These are phyloP conservation scores for Russula lepida DNA, from an alignment of 768 basidiomycete genomes.

Conservation along the genomic window DNA sequence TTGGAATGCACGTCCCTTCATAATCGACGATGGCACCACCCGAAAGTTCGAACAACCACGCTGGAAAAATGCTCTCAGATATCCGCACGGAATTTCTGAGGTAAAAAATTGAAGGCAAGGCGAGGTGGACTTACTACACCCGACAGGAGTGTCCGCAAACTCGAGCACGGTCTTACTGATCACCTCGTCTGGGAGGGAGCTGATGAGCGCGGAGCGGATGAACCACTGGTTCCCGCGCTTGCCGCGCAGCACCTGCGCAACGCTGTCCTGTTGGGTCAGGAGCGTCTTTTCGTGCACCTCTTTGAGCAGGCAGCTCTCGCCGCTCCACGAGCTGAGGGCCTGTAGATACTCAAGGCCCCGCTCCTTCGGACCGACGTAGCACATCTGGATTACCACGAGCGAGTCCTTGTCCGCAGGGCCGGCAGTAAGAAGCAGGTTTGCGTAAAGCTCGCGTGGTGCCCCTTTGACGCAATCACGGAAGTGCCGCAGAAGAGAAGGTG, in stretches of 20 bases:
- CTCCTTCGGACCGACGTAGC: conserved; percentile 71
- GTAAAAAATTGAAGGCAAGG: background rate
- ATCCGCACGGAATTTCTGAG: background rate
- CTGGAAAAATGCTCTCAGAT: conserved; percentile 30
- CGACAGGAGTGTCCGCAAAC: conserved; percentile 78
- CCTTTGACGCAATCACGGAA: conserved; percentile 90
- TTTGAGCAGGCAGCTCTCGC: conserved; percentile 76
- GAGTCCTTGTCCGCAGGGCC: conserved; percentile 80
- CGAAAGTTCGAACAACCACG: conserved; percentile 88
- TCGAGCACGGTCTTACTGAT: conserved; percentile 75
- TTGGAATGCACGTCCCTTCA: conserved; percentile 67
- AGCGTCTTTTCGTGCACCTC: conserved; percentile 90
- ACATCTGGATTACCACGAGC: conserved; percentile 86
- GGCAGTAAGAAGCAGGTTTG: conserved; percentile 84
- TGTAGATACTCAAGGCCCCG: conserved; percentile 71
- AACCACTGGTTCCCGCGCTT: conserved; percentile 84
- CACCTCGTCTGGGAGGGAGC: conserved; percentile 78
- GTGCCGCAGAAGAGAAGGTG: conserved; percentile 82
- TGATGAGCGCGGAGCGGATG: conserved; percentile 78
- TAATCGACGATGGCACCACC: conserved; percentile 72
- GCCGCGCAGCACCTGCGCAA: conserved; percentile 82
- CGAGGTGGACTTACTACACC: conserved; percentile 63
- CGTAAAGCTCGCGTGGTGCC: conserved; percentile 80
- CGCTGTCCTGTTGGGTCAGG: conserved; percentile 82
- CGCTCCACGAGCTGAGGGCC: conserved; percentile 83